Evolutionary conservation across 164 flowering plant species (phyloP).

Genomic region (Platanus orientalis): DNA sequence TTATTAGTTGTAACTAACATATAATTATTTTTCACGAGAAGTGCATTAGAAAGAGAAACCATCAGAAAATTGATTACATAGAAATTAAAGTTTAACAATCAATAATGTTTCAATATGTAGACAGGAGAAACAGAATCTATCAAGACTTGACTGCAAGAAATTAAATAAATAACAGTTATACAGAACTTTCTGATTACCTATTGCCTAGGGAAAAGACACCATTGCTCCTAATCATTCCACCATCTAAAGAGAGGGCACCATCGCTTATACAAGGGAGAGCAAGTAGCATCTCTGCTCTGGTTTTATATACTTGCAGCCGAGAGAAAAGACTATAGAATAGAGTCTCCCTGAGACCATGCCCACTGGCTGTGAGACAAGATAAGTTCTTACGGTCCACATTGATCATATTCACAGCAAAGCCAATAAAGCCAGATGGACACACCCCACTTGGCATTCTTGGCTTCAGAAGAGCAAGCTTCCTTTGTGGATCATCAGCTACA

Average conservation of each 20-base stretch:
- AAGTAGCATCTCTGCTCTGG: slow-evolving; percentile 61
- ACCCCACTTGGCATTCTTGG: slow-evolving; percentile 79
- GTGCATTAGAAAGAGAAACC: no score
- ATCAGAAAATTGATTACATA: no score
- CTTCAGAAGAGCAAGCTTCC: slow-evolving; percentile 61
- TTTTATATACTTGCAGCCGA: slow-evolving; percentile 68
- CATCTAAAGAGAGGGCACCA: slow-evolving; percentile 92
- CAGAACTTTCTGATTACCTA: slow-evolving; percentile 34
- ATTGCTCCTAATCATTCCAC: slow-evolving; percentile 60
- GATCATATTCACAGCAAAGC: slow-evolving; percentile 92
- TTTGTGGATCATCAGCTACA: slow-evolving; percentile 66
- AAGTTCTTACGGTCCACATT: slow-evolving; percentile 44
- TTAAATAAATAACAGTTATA: no score
- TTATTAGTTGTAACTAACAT: no score
- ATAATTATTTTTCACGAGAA: no score
- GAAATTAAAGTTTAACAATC: no score
- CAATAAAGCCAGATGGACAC: slow-evolving; percentile 78
- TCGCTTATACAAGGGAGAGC: slow-evolving; percentile 69
- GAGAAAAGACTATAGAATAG: slow-evolving; percentile 73
- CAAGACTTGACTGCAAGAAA: no score
- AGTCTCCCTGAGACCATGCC: slow-evolving; percentile 83
- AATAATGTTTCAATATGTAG: background rate
- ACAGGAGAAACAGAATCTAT: background rate
- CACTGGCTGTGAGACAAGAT: slow-evolving; percentile 36
- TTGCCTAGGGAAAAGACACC: slow-evolving; percentile 58